Evolutionary conservation across 495 filamentous ascomycete genomes (phyloP).

Genomic region (Aspergillus campestris): DNA sequence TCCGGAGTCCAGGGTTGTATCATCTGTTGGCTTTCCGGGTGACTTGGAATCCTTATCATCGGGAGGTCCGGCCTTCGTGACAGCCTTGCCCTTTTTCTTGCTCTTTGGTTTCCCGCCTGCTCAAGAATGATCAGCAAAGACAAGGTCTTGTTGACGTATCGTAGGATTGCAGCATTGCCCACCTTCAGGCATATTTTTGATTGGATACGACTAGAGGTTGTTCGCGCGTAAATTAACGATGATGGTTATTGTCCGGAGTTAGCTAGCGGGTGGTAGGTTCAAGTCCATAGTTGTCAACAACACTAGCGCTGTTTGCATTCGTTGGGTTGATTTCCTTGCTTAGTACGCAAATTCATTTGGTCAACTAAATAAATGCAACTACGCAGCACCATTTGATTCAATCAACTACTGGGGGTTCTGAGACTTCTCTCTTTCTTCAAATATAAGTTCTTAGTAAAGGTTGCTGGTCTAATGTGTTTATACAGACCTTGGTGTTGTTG

Average conservation of each 20-base stretch:
- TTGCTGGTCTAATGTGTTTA: too few species aligned
- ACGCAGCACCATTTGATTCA: too few species aligned
- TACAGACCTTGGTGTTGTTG: too few species aligned
- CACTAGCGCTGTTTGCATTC: slow-evolving; percentile 18
- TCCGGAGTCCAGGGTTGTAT: neutral
- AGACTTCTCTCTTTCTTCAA: too few species aligned
- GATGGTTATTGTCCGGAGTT: neutral
- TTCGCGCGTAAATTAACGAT: neutral
- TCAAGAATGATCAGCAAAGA: slow-evolving; percentile 9
- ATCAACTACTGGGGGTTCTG: too few species aligned
- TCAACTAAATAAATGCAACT: too few species aligned
- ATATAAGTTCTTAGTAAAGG: too few species aligned
- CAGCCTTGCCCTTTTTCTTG: slow-evolving; percentile 61
- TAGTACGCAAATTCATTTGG: slow-evolving; percentile 1
- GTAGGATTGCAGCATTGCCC: neutral
- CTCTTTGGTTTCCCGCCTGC: slow-evolving; percentile 56
- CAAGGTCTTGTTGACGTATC: neutral
- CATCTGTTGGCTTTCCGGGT: neutral
- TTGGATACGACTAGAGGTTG: neutral
- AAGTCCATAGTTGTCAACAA: slow-evolving; percentile 32
- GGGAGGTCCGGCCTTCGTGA: slow-evolving; percentile 33
- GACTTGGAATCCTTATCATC: slow-evolving; percentile 9
- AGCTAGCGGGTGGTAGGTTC: slow-evolving; percentile 1
- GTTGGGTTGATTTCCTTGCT: too few species aligned
- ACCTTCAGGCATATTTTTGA: slow-evolving; percentile 30